Evolutionary conservation across 2,329 filamentous ascomycete species (phyloP), one percentile per base, ranked within the genome.

Genomic region (Diplodia mutila): DNA sequence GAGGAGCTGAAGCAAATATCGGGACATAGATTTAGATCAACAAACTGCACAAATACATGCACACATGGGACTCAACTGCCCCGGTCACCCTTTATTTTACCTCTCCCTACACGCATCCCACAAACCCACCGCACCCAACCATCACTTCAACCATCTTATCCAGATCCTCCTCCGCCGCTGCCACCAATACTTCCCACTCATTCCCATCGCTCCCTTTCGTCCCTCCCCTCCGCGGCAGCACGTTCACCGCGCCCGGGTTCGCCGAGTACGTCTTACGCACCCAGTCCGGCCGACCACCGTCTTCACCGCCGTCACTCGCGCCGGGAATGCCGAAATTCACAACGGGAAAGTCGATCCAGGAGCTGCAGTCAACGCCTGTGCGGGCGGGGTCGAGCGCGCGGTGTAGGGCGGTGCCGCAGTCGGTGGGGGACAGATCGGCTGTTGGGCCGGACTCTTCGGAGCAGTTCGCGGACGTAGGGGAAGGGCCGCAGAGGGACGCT

Each of bases 201-300:
- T 11, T 23, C 37, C n/a, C 55, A 6, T 42, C 53, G 3, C 12
- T 46, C 21, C 53, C 53, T n/a, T 39, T 14, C 4, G 32, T 25
- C 29, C 29, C 46, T 9, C 29, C 21, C 25, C 23, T 53, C 7
- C 54, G 27, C 21, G 65, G 65, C 65, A 67, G 6, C 14, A 61
- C 32, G 21, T 61, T 61, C 1, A 34, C 21, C 1, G 53, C 16
- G 21, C 65, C 54, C 32, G 16, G 18, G 9, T 14, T 32, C 18
- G 46, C 54, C 42, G 39, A 59, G 27, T 46, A 46, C 54, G 65
- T 37, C 54, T 61, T 67, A 14, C 42, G 37, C 14, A 67, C 48
- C 42, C 42, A 67, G 21, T 39, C 42, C 23, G 54, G 37, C 25
- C 27, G 6, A 7, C 65, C 37, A 4, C 21, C 42, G 1, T 32